A percentile compares a stretch with the other conserved stretches of the same genome.
phyloP scores from a whole-genome alignment of 2,329 filamentous ascomycete genomes.

The Aspergillus vadensis region DNA sequence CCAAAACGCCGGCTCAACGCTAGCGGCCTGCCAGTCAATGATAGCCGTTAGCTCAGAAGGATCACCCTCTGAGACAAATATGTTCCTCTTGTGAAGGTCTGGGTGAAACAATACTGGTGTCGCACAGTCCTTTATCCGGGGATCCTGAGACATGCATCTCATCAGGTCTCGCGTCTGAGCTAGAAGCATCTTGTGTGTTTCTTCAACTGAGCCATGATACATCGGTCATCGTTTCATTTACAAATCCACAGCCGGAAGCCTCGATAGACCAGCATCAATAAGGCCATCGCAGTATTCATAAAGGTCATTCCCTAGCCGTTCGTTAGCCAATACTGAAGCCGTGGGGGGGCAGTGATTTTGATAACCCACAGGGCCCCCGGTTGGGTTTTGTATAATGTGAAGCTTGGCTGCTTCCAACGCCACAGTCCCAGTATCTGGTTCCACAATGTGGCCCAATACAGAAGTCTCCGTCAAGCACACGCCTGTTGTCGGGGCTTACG shows the following conservation, averaged over 20 bases:
- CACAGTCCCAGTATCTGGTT: slow-evolving; percentile 29
- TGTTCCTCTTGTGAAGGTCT: slow-evolving; percentile 47
- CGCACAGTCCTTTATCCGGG: slow-evolving; percentile 30
- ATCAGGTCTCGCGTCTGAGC: slow-evolving; percentile 31
- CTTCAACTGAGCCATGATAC: slow-evolving; percentile 40
- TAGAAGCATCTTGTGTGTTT: slow-evolving; percentile 38
- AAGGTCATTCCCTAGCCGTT: slow-evolving; percentile 36
- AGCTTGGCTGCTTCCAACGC: not conserved
- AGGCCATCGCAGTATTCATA: slow-evolving; percentile 39
- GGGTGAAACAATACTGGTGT: slow-evolving; percentile 41
- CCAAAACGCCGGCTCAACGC: slow-evolving; percentile 45
- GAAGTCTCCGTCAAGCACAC: slow-evolving; percentile 29
- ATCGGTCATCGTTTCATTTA: slow-evolving; percentile 24
- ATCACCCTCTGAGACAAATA: slow-evolving; percentile 45
- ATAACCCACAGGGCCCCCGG: slow-evolving; percentile 42
- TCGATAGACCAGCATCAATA: slow-evolving; percentile 42
- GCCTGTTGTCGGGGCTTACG: slow-evolving; percentile 5
- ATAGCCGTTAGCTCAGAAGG: slow-evolving; percentile 42
- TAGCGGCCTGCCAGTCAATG: slow-evolving; percentile 48
- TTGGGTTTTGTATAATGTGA: slow-evolving; percentile 38
- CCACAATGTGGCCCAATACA: slow-evolving; percentile 37
- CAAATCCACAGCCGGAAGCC: slow-evolving; percentile 31
- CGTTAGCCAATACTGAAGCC: slow-evolving; percentile 14
- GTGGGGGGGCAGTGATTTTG: slow-evolving; percentile 12
- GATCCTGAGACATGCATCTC: slow-evolving; percentile 30